Evolutionary conservation across 306 rosid species (phyloP), one percentile per base, ranked within the genome.

Genomic region (Trichosanthes cucumerina): DNA sequence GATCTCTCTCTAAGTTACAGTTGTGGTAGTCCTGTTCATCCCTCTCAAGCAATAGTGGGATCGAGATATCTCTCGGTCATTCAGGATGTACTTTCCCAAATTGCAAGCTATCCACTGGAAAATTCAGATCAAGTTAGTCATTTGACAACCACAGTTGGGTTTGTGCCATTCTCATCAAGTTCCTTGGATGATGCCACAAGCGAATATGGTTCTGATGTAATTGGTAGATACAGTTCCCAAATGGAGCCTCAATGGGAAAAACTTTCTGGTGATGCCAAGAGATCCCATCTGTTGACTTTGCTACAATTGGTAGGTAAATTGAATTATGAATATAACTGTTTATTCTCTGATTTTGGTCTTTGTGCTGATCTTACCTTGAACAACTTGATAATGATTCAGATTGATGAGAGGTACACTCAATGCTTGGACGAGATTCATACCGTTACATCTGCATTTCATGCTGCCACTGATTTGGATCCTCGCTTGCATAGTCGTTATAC

Each of bases 361-460:
- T 41, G 15, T 14, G 0, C 9, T 33, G 11, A 23, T 44, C 71
- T 58, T 34, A 49, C 58, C 6, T 46, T 16, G 78, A 78, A 38
- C 1, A 56, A 26, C 36, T 59, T 60, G 41, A 0, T 54, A 47
- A 81, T 54, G 50, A 36, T 81, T 69, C 79, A 93, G 97, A 96
- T 95, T 79, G 99, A 95, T 78, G 88, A 81, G 11, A 86, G 89
- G 62, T 92, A 90, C 81, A 89, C 83, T 81, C 93, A 86, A 76
- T 91, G 96, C 82, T 60, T 91, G 87, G 93, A 91, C 59, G 97
- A 95, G 88, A 81, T 95, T 70, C 97, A 92, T 73, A 91, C 93
- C 4, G 92, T 92, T 66, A 77, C 87, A 66, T 89, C 96, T 12
- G 97, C 97, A 46, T 92, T 95, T 63, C 91, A 89, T 79, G 97